Percentiles rank a stretch among this genome's conserved stretches.
phyloP scores from a whole-genome alignment of 257 asterid species.

The Linderniella brevidens region DNA sequence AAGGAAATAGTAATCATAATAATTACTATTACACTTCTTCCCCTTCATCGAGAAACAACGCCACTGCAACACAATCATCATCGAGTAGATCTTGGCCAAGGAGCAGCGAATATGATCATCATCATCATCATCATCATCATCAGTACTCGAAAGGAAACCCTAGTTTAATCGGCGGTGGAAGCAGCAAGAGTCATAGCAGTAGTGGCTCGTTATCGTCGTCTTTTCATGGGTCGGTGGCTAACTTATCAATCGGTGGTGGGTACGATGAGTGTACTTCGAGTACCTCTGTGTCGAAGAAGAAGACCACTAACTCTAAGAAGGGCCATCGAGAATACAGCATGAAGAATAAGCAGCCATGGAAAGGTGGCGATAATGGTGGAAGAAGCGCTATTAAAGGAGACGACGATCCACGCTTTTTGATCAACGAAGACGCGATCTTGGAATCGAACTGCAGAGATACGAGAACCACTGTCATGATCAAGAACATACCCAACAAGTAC shows the following conservation, averaged over 20 bases:
- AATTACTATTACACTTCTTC: background rate
- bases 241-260: conserved; percentile 13
- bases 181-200: conserved; percentile 28
- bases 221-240: conserved; percentile 28
- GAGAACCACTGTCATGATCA: conserved; percentile 93
- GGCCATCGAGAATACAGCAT: background rate
- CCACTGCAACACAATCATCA: background rate
- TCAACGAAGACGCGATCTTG: conserved; percentile 40
- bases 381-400: conserved; percentile 28
- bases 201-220: conserved; percentile 14
- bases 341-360: conserved; percentile 1
- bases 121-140: no score
- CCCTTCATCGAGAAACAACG: conserved; percentile 9
- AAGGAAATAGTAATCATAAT: background rate
- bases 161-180: no score
- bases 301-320: conserved; percentile 16
- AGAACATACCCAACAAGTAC: conserved; percentile 98
- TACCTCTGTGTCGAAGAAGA: background rate
- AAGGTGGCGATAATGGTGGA: conserved; percentile 7
- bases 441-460: conserved; percentile 50
- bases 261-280: background rate
- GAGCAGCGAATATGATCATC: conserved; percentile 3
- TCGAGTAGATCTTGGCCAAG: conserved; percentile 4
- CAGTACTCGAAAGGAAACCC: conserved; percentile 19
- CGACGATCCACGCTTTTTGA: conserved; percentile 63